Evolutionary conservation across 2,329 filamentous ascomycete species (phyloP).

Genomic region (Aspergillus vadensis): DNA sequence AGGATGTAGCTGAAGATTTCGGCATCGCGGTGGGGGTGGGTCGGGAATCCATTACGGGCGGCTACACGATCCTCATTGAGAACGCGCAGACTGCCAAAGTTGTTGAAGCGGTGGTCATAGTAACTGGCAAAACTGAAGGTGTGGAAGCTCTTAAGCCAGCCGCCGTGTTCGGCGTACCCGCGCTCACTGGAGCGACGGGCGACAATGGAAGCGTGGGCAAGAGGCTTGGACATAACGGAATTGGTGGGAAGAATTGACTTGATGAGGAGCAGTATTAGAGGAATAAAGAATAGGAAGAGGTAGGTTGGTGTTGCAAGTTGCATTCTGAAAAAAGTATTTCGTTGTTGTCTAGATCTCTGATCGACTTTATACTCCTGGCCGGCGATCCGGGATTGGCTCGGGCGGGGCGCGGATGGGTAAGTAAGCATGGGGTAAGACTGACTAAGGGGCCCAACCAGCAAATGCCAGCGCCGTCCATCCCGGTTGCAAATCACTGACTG

Average conservation of each 20-base stretch:
- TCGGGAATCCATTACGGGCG: slow-evolving; percentile 74
- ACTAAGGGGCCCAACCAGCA: not conserved
- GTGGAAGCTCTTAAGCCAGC: slow-evolving; percentile 86
- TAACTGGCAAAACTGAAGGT: slow-evolving; percentile 79
- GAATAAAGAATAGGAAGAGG: not conserved
- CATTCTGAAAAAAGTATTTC: not conserved
- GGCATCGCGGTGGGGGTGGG: slow-evolving; percentile 81
- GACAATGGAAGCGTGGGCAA: slow-evolving; percentile 70
- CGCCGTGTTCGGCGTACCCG: slow-evolving; percentile 78
- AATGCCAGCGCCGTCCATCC: not conserved
- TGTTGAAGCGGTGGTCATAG: slow-evolving; percentile 66
- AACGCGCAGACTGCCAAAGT: slow-evolving; percentile 76
- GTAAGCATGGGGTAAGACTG: slow-evolving; percentile 13
- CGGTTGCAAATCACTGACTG: slow-evolving; percentile 3
- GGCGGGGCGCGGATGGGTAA: slow-evolving; percentile 8
- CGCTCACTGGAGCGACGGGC: slow-evolving; percentile 71
- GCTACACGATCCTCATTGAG: slow-evolving; percentile 87
- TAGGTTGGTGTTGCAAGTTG: not conserved
- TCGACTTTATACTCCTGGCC: slow-evolving; percentile 8
- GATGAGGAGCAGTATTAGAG: not conserved
- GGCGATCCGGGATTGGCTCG: not conserved
- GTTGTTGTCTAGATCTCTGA: slow-evolving; percentile 1
- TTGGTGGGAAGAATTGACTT: not conserved
- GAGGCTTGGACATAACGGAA: slow-evolving; percentile 60
- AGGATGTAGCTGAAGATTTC: slow-evolving; percentile 90